A percentile compares a stretch with the other conserved stretches of the same genome.
Evolutionary conservation across 192 early-diverging fungal genomes (phyloP).

Genomic region (Dissophora ornata): DNA sequence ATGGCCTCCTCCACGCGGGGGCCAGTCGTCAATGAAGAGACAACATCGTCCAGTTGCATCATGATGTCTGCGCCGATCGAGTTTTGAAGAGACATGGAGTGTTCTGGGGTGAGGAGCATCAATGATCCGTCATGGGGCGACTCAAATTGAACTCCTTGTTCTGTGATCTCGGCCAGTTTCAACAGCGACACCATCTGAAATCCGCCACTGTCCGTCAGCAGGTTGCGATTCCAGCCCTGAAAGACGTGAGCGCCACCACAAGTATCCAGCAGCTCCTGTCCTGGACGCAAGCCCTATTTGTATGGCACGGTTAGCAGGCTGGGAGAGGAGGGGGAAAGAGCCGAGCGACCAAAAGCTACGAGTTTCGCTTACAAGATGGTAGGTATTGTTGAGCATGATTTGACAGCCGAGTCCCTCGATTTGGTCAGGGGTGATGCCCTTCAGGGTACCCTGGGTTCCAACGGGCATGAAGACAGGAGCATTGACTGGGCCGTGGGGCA

Average conservation of each 20-base stretch:
- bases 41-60: slow-evolving; percentile 94
- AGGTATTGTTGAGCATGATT: slow-evolving; percentile 89
- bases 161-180: slow-evolving; percentile 84
- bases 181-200: slow-evolving; percentile 94
- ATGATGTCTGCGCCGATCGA: slow-evolving; percentile 90
- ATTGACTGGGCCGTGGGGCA: slow-evolving; percentile 85
- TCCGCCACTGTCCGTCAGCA: slow-evolving; percentile 86
- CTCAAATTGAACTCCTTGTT: slow-evolving; percentile 87
- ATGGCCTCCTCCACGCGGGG: slow-evolving; percentile 90
- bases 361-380: slow-evolving; percentile 74
- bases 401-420: slow-evolving; percentile 80
- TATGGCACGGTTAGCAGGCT: background rate
- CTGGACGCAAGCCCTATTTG: slow-evolving; percentile 69
- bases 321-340: no score
- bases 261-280: slow-evolving; percentile 77
- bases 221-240: slow-evolving; percentile 82
- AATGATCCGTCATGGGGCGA: slow-evolving; percentile 84
- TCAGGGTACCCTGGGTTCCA: slow-evolving; percentile 86
- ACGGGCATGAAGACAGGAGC: slow-evolving; percentile 93
- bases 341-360: no score
- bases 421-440: slow-evolving; percentile 83
- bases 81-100: slow-evolving; percentile 89
- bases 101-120: slow-evolving; percentile 88
- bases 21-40: slow-evolving; percentile 83
- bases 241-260: slow-evolving; percentile 83